Base-by-base conservation (phyloP, 2,329 filamentous ascomycete genomes). In the Ambrosiella cleistominuta region DNA sequence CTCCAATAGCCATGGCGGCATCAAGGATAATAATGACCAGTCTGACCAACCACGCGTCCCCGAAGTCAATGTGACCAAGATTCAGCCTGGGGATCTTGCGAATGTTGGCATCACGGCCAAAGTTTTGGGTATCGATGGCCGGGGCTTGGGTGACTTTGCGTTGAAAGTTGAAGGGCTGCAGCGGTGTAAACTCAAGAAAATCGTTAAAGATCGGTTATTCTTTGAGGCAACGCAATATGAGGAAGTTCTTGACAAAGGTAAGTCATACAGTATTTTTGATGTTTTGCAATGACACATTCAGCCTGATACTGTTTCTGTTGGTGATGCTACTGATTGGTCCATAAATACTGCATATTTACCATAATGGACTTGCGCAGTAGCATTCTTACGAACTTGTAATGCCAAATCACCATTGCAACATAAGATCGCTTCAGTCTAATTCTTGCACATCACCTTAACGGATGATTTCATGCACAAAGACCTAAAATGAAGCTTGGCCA, bases 81-180 rank as follows among this genome's bases (percentile, higher is more conserved):
- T 79, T 61, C 79, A 74, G 66, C 86, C 81, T 66, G 74, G 78
- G 2, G 88, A 96, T 65, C 72, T 98, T 1, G 97, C 86, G 70
- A 78, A 78, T 55, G 91, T 85, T 70, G 93, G 89, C 53, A 88
- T 89, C 3, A 78, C 89, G 35, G 86, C 84, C 39, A 88, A 83
- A 71, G 86, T 91, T 63, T 83, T 59, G 57, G 85, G 84, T 56
- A 82, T 91, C 52, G 86, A 91, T 68, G 86, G 86, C 36, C 79
- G 82, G 58, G 81, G 82, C 52, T 81, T 82, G 9, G 80, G 82
- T 37, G 86, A 96, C 66, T 83, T 95, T 65, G 83, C 83, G 59
- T 71, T 98, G 56, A 77, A 95, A 4, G 88, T 98, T 1, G 89
- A 97, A 68, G 93, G 93, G 13, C 76, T 87, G 15, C 78, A 83